Conservation (phyloP, 1,139 yeast genomes). For the Blastobotrys arbuscula region DNA sequence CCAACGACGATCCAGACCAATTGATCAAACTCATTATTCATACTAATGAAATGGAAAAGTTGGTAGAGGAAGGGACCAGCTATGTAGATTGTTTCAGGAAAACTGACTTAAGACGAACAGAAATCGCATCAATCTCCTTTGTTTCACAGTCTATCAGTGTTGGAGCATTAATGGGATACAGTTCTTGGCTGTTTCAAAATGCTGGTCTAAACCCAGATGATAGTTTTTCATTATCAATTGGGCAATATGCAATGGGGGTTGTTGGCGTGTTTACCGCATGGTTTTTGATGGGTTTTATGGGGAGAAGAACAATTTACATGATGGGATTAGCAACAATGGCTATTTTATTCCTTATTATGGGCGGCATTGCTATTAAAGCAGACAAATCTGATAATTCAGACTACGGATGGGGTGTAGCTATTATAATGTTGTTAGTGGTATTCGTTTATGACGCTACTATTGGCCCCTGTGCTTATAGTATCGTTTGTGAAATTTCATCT, state of each 20-base stretch:
- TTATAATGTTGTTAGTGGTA: conserved; percentile 20
- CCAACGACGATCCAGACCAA: conserved; percentile 34
- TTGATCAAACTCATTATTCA: conserved; percentile 14
- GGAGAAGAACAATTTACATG: conserved; percentile 45
- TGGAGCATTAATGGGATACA: conserved; percentile 28
- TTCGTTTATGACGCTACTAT: conserved; percentile 44
- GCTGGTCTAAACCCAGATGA: conserved; percentile 18
- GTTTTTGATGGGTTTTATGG: conserved; percentile 29
- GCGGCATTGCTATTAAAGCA: conserved; percentile 4
- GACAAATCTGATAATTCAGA: neutral
- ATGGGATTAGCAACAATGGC: conserved; percentile 39
- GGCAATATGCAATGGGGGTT: conserved; percentile 24
- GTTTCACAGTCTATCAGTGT: conserved; percentile 5
- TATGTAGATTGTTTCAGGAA: conserved; percentile 48
- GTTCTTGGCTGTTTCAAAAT: conserved; percentile 19
- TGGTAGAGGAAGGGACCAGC: conserved; percentile 30
- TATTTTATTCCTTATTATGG: conserved; percentile 34
- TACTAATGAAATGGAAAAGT: conserved; percentile 43
- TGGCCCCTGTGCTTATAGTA: conserved; percentile 52
- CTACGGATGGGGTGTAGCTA: conserved; percentile 9
- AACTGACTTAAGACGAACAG: conserved; percentile 47
- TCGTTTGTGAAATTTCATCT: conserved; percentile 53
- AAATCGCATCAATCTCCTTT: conserved; percentile 30
- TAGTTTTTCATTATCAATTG: conserved; percentile 20
- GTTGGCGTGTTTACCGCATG: conserved; percentile 15